Base-by-base conservation (phyloP, 495 filamentous ascomycete species). In the Neurospora sp. region DNA sequence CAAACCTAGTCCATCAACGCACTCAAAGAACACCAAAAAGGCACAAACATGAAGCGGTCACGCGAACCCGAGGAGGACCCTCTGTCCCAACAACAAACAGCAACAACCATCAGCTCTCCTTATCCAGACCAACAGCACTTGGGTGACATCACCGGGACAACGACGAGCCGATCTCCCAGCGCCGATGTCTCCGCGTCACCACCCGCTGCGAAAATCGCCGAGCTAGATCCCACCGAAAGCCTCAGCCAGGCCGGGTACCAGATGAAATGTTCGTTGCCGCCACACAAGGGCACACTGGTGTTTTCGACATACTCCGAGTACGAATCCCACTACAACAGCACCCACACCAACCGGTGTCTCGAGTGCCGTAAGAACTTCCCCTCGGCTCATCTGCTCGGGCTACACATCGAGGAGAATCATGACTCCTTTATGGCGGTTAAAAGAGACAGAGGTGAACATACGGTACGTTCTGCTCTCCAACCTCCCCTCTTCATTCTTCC, bases 321-420 rank as follows among this genome's bases (percentile, higher is more conserved):
- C 78, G 95, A 98, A 76, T 81, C 91, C 39, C 96, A 99, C 80
- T 97, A 98, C 80, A 84, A 85, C 27, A 90, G 93, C 78, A 80
- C 86, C 1, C 96, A 99, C 80, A 89, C 88, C 46, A 95, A 99
- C 81, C 89, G 96, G 31, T 99, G 96, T 76, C 82, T 88, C 5
- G 91, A 93, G 75, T 98, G 93, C 80, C 84, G 87, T 70, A 94
- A 88, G 83, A 95, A 93, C 76, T 92, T 95, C 74, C 91, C 91
- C 3, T 91, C 90, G 0, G 84, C 87, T 44, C 85, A 87, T 78
- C 91, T 96, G 71, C 83, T 99, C 72, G 85, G 87, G 75, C 78
- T 99, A 3, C 96, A 99, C 81, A 97, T 98, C 74, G 89, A 92
- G 75, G 96, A 99, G 81, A 93, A 92, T 74, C 96, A 99, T 83